A percentile compares a stretch with the other conserved stretches of the same genome.
phyloP scores from a whole-genome alignment of 192 early-diverging fungal species.

The Backusella psychrophila region DNA sequence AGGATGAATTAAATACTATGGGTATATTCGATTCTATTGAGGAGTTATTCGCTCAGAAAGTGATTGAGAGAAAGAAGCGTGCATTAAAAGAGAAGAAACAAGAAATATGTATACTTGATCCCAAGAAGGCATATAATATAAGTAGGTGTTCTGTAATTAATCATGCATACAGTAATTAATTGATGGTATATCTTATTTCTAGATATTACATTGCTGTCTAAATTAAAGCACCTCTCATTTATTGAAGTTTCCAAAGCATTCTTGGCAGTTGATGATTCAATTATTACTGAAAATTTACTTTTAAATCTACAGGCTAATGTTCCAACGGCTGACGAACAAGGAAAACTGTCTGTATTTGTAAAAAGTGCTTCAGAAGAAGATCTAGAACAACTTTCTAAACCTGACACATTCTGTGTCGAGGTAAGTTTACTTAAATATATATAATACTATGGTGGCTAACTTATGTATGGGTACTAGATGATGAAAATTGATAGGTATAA shows the following conservation, averaged over 20 bases:
- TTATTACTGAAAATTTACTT: conserved; percentile 62
- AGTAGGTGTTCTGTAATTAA: conserved; percentile 23
- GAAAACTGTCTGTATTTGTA: conserved; percentile 66
- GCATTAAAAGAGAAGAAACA: conserved; percentile 47
- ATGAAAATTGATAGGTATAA: conserved; percentile 78
- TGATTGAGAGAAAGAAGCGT: conserved; percentile 40
- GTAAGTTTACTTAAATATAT: conserved; percentile 16
- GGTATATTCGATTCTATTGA: conserved; percentile 69
- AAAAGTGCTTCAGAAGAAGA: conserved; percentile 62
- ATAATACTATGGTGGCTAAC: neutral
- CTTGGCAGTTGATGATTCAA: conserved; percentile 61
- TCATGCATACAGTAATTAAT: neutral
- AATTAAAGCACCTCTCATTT: conserved; percentile 68
- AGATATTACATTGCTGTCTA: conserved; percentile 38
- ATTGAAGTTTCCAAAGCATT: conserved; percentile 63
- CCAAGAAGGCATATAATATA: conserved; percentile 69
- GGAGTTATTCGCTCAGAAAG: conserved; percentile 70
- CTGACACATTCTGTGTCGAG: conserved; percentile 74
- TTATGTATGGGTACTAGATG: conserved; percentile 20
- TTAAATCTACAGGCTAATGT: conserved; percentile 66
- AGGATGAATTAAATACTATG: conserved; percentile 51
- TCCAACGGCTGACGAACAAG: conserved; percentile 75
- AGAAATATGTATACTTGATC: conserved; percentile 69
- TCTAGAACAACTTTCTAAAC: conserved; percentile 57
- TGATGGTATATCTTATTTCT: neutral